Conservation (phyloP, 2,329 filamentous ascomycete genomes). For the Polytolypa hystricis region DNA sequence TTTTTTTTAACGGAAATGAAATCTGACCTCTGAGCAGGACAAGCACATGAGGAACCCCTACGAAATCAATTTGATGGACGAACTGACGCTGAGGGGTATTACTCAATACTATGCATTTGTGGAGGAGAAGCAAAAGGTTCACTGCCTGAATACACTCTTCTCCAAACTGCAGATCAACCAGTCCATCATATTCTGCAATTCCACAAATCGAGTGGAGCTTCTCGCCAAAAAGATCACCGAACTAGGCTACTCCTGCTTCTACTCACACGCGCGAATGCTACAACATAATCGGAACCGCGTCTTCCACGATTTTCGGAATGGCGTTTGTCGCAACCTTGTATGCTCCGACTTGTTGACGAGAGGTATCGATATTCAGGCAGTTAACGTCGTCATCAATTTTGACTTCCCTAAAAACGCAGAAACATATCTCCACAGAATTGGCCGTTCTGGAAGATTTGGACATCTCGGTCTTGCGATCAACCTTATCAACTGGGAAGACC, state of each 20-base stretch:
- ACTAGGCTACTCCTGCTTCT: slow-evolving; percentile 97
- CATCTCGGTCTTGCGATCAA: slow-evolving; percentile 97
- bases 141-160: slow-evolving; percentile 97
- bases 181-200: slow-evolving; percentile 99
- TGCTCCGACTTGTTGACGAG: slow-evolving; percentile 95
- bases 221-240: slow-evolving; percentile 99
- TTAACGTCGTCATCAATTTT: slow-evolving; percentile 99
- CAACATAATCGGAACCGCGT: slow-evolving; percentile 92
- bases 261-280: slow-evolving; percentile 96
- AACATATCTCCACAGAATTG: slow-evolving; percentile 96
- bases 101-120: slow-evolving; percentile 99
- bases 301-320: slow-evolving; percentile 98
- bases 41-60: slow-evolving; percentile 96
- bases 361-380: slow-evolving; percentile 98
- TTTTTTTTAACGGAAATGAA: slow-evolving; percentile 1
- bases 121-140: slow-evolving; percentile 98
- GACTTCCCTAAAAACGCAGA: slow-evolving; percentile 99
- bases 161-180: slow-evolving; percentile 99
- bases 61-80: slow-evolving; percentile 99
- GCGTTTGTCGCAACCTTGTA: slow-evolving; percentile 93
- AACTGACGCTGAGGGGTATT: slow-evolving; percentile 93
- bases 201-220: slow-evolving; percentile 93
- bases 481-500: slow-evolving; percentile 98
- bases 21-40: slow-evolving; percentile 42
- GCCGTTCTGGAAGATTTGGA: slow-evolving; percentile 91